Percentiles rank a stretch among this genome's conserved stretches.
phyloP scores from a whole-genome alignment of 352 stramenopile genomes.

The Pythium oligandrum region DNA sequence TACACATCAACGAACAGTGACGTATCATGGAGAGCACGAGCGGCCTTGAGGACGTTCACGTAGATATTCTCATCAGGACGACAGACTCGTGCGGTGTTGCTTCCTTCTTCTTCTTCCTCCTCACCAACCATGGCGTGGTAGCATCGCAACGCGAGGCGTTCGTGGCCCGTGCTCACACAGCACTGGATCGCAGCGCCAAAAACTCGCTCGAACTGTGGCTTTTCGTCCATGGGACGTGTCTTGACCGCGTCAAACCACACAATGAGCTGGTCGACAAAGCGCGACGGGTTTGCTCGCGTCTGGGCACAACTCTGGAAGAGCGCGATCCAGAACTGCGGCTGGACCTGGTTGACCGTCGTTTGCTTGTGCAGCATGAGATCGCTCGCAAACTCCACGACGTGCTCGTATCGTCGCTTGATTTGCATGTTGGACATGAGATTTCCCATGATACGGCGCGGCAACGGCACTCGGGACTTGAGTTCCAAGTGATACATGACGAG shows the following conservation, averaged over 20 bases:
- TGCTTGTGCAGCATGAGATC: slow-evolving; percentile 29
- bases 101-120: slow-evolving; percentile 11
- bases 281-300: slow-evolving; percentile 2
- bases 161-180: neutral
- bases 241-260: slow-evolving; percentile 24
- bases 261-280: slow-evolving; percentile 26
- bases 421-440: slow-evolving; percentile 49
- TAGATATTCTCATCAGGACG: slow-evolving; percentile 74
- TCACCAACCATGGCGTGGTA: slow-evolving; percentile 30
- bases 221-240: slow-evolving; percentile 1
- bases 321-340: slow-evolving; percentile 61
- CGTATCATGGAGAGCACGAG: slow-evolving; percentile 27
- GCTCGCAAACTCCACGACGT: slow-evolving; percentile 29
- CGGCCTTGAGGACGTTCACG: slow-evolving; percentile 70
- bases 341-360: slow-evolving; percentile 28
- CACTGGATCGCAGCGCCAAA: slow-evolving; percentile 62
- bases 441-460: slow-evolving; percentile 45
- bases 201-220: slow-evolving; percentile 38
- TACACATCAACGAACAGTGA: slow-evolving; percentile 52
- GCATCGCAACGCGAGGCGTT: slow-evolving; percentile 27
- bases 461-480: slow-evolving; percentile 10
- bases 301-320: slow-evolving; percentile 38
- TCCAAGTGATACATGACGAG: slow-evolving; percentile 47
- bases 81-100: neutral
- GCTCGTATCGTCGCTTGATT: slow-evolving; percentile 17